Percentiles rank a stretch among this genome's conserved stretches.
These are phyloP conservation scores for Nyssa sinensis DNA, from an alignment of 148 eudicot species.

Conservation along the genomic window DNA sequence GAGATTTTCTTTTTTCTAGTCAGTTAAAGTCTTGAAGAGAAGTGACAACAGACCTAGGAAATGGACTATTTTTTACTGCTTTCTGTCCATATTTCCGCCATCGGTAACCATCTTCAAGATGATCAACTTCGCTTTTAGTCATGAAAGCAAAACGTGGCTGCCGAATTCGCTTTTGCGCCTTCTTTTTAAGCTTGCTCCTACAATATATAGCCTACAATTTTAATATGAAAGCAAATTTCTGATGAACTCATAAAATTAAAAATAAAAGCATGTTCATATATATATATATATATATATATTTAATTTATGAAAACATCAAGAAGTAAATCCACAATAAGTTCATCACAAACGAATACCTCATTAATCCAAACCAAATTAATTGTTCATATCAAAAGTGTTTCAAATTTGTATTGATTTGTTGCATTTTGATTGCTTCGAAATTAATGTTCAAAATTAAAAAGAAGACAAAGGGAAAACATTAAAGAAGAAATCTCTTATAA, in stretches of 20 bases:
- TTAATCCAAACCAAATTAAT: background rate
- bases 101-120: constrained; percentile 96
- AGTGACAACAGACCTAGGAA: constrained; percentile 59
- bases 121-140: constrained; percentile 95
- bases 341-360: too few species aligned
- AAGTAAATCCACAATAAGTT: too few species aligned
- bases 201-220: constrained; percentile 5
- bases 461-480: background rate
- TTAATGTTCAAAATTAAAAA: too few species aligned
- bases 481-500: too few species aligned
- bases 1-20: background rate
- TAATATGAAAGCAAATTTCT: background rate
- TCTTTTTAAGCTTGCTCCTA: constrained; percentile 70
- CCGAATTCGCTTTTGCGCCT: constrained; percentile 75
- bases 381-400: background rate
- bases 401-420: too few species aligned
- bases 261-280: background rate
- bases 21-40: background rate
- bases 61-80: constrained; percentile 96
- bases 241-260: background rate
- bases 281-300: too few species aligned
- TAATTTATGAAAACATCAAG: too few species aligned
- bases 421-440: too few species aligned
- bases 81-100: constrained; percentile 99
- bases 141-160: constrained; percentile 89